A percentile compares a stretch with the other conserved stretches of the same genome.
Evolutionary conservation across 495 filamentous ascomycete genomes (phyloP).

Genomic region (Podospora anserina): DNA sequence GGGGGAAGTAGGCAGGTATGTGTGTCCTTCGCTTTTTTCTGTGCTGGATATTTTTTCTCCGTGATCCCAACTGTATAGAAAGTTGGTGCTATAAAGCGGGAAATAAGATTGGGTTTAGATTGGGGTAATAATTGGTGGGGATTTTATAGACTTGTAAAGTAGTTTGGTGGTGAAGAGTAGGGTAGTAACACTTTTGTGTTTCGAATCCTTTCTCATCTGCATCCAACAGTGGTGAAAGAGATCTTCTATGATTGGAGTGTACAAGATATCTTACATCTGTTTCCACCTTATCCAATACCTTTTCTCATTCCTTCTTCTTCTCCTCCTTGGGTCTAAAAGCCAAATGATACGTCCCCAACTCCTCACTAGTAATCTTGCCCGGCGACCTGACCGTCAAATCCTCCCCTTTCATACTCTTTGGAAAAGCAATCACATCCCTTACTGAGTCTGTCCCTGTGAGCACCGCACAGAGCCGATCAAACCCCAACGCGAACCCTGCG

Average conservation of each 20-base stretch:
- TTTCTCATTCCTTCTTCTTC: neutral
- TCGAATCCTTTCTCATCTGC: neutral
- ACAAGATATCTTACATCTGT: neutral
- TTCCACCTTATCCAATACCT: too few relatives aligned
- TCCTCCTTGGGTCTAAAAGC: slow-evolving; percentile 16
- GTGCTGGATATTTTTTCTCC: neutral
- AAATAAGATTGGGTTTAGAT: neutral
- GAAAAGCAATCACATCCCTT: slow-evolving; percentile 93
- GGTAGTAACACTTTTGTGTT: neutral
- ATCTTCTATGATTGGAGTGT: neutral
- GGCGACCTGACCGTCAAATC: slow-evolving; percentile 79
- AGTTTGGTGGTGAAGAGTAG: neutral
- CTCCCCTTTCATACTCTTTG: slow-evolving; percentile 83
- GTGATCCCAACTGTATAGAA: neutral
- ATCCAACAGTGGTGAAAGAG: neutral
- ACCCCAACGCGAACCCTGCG: slow-evolving; percentile 88
- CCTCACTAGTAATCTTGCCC: slow-evolving; percentile 56
- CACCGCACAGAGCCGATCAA: slow-evolving; percentile 83
- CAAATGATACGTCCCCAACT: slow-evolving; percentile 71
- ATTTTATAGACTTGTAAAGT: neutral
- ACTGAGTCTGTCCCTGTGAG: slow-evolving; percentile 72
- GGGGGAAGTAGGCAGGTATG: neutral
- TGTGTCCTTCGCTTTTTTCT: neutral
- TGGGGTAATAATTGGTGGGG: neutral
- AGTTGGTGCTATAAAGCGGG: neutral